Base-by-base conservation (phyloP, 78 protist genomes). In the Chrysochromulina parva region DNA sequence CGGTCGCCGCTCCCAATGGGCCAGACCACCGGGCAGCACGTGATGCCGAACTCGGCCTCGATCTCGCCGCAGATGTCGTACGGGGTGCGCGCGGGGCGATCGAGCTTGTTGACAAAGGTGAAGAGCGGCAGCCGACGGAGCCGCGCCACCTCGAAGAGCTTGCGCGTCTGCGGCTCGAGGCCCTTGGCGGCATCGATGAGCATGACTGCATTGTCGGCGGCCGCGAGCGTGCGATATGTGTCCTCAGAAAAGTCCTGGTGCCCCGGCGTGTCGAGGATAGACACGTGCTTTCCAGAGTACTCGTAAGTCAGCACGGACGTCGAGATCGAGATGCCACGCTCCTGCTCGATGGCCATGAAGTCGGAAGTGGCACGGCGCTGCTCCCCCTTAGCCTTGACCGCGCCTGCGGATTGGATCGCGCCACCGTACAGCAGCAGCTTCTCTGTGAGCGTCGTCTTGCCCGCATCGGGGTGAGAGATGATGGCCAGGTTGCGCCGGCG, bases 141-240 rank as follows among this genome's bases (percentile, higher is more conserved):
- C 11, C 59, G 20, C 58, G 85, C 59, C n/a, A 88, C 90, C n/a
- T 88, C 81, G 55, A 88, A 88, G 3, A 88, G 90, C 91, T 88
- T 88, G 54, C 85, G 59, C 54, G 91, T 88, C 66, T 88, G 91
- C 19, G 91, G 91, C 84, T 88, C 91, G 54, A 88, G 84, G 48
- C 91, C 91, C 85, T 88, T 88, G 26, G 85, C 92, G 65, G 65
- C 90, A 60, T 86, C 93, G 48, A 91, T 38, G 6, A 90, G 87
- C 93, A 90, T 90, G 54, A 90, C 93, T 9, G 93, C 93, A 53
- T 91, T 91, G 90, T 91, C 93, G 20, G 93, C 93, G 24, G 93
- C 93, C 1, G 93, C 93, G 54, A 91, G 89, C 55, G 93, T 91
- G 57, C 93, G 85, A 65, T 91, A 91, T 14, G 93, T 91, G 91